Evolutionary conservation across 116 monocot species (phyloP).

Genomic region (Cymodocea nodosa): DNA sequence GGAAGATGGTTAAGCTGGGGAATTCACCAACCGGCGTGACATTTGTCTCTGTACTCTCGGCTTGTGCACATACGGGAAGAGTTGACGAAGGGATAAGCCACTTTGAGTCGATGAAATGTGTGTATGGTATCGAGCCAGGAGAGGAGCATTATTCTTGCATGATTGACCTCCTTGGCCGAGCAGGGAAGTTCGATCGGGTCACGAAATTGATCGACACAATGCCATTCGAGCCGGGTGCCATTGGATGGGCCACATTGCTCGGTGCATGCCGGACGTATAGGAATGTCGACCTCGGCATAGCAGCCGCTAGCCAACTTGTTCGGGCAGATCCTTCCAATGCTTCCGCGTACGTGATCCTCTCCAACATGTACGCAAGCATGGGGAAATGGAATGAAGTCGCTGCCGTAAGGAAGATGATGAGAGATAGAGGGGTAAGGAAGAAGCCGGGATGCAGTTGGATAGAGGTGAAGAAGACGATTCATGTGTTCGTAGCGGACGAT

Average conservation of each 20-base stretch:
- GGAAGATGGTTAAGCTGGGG: conserved; percentile 9
- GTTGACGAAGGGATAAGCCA: conserved; percentile 20
- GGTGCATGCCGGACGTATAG: conserved; percentile 17
- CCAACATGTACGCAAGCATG: conserved; percentile 22
- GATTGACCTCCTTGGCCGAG: conserved; percentile 28
- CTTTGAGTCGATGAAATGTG: conserved; percentile 13
- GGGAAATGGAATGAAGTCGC: conserved; percentile 33
- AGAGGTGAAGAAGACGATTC: conserved; percentile 24
- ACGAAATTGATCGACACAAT: conserved; percentile 15
- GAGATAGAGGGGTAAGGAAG: conserved; percentile 21
- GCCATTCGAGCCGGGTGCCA: conserved; percentile 15
- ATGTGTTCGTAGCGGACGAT: conserved; percentile 15
- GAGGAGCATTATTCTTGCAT: conserved; percentile 34
- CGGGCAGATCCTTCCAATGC: conserved; percentile 16
- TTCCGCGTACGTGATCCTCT: conserved; percentile 22
- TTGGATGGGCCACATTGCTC: conserved; percentile 24
- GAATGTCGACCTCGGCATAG: conserved; percentile 16
- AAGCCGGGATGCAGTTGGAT: conserved; percentile 35
- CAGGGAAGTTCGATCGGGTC: conserved; percentile 22
- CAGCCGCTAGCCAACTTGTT: conserved; percentile 16
- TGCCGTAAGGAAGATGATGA: conserved; percentile 22
- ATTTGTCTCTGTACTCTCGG: conserved; percentile 22
- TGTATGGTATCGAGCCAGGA: conserved; percentile 7
- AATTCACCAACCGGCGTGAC: conserved; percentile 17
- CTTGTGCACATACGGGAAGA: conserved; percentile 23